Base-by-base conservation (phyloP, 352 stramenopile genomes). In the Phytophthora brassicae region DNA sequence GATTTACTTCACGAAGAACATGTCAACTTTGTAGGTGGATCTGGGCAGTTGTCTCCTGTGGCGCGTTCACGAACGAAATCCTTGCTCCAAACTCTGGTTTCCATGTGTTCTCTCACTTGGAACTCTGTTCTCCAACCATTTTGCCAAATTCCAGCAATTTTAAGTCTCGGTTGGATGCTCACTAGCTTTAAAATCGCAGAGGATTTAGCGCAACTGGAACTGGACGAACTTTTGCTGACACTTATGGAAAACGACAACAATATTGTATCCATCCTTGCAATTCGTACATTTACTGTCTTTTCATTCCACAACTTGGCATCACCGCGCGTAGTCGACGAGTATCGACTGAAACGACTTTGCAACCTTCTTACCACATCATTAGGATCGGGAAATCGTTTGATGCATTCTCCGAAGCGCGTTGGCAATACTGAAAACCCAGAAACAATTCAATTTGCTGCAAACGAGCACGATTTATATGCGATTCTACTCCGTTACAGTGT, bases 61-160 rank as follows among this genome's bases (percentile, higher is more conserved):
- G 24, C 61, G 6, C 41, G 31, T 7, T 69, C 61, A 35, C 47
- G 55, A n/a, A 56, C 61, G 11, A 69, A 69, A 49, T 65, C 60
- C 0, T 65, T 69, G 22, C 19, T 69, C 17, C 55, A 65, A 39
- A 59, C 61, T 8, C 47, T 69, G 0, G 61, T 60, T 20, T 65
- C 61, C 12, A 56, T 65, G 13, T 69, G 61, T 46, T 69, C 55
- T 17, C 19, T 69, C 24, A 69, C 47, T 20, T 59, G 61, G 47
- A 60, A 44, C 24, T 69, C 61, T 2, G 48, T 44, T 19, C 55
- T 69, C 22, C 61, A 65, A 7, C 41, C 61, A 6, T 35, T 29
- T 41, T 69, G 47, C 19, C 61, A 69, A 60, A 64, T 65, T 26
- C 61, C 61, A 13, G 46, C 54, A 6, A 26, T 65, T 6, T 56